Percentiles rank a stretch among this genome's conserved stretches.
These are phyloP conservation scores for Beauveria brongniartii DNA, from an alignment of 2,329 filamentous ascomycete genomes.

Conservation along the genomic window DNA sequence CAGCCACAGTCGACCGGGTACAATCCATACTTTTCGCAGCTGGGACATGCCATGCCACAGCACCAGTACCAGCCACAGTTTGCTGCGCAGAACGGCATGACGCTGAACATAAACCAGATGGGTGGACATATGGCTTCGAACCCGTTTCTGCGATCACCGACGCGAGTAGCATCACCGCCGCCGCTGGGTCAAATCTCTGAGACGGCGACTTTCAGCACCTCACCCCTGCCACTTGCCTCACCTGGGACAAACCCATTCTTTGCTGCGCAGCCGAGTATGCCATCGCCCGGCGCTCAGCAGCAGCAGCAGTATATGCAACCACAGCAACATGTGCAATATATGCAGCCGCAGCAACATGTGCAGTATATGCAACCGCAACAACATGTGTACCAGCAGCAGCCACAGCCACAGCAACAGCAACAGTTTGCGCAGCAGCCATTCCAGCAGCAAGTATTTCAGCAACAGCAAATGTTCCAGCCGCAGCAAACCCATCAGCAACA, in stretches of 20 bases:
- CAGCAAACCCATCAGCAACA: slow-evolving; percentile 26
- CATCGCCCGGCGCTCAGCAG: slow-evolving; percentile 13
- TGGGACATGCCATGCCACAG: slow-evolving; percentile 17
- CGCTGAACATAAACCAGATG: slow-evolving; percentile 31
- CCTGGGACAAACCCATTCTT: slow-evolving; percentile 32
- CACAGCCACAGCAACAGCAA: slow-evolving; percentile 16
- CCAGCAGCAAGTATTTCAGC: slow-evolving; percentile 12
- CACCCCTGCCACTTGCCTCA: slow-evolving; percentile 22
- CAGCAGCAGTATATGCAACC: slow-evolving; percentile 18
- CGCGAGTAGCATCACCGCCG: slow-evolving; percentile 40
- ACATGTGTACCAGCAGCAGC: slow-evolving; percentile 16
- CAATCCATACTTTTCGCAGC: slow-evolving; percentile 44
- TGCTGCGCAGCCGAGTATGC: slow-evolving; percentile 24
- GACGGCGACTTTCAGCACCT: slow-evolving; percentile 32
- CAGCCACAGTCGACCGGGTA: slow-evolving; percentile 35
- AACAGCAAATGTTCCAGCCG: slow-evolving; percentile 13
- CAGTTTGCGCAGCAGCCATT: not conserved
- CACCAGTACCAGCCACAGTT: slow-evolving; percentile 18
- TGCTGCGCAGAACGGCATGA: slow-evolving; percentile 24
- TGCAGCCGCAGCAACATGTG: slow-evolving; percentile 11
- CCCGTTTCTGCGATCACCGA: slow-evolving; percentile 42
- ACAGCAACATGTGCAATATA: slow-evolving; percentile 21
- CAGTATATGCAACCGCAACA: slow-evolving; percentile 18
- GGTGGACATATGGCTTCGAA: slow-evolving; percentile 33
- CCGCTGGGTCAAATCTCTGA: slow-evolving; percentile 44